Base-by-base conservation (phyloP, 2,329 filamentous ascomycete genomes). In the Cercospora beticola region DNA sequence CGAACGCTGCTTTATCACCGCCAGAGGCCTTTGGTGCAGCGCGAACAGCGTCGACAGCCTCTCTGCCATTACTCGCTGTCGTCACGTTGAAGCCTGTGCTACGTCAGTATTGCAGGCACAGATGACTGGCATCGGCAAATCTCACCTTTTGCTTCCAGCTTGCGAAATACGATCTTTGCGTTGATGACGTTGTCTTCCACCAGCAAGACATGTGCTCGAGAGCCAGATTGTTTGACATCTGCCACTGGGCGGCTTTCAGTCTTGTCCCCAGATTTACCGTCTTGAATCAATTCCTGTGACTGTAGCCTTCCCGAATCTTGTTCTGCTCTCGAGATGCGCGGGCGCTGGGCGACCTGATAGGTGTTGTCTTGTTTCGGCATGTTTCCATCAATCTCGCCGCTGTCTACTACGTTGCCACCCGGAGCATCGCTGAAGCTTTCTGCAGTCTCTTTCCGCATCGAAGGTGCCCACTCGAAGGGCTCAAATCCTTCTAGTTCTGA, bases 131-230 rank as follows among this genome's bases (percentile, higher is more conserved):
- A 10, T 8, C 8, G 31, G 6, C 9, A 10, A 5, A 31, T 0
- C 43, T 56, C 46, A 28, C 67, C 74, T 31, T 74, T 76, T 3
- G 66, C 49, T 60, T 73, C 68, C 26, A 79, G 66, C 61, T 77
- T 77, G 23, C 75, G 72, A 12, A 69, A 67, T 0, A 78, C 66
- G 21, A 79, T 73, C 8, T 73, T 74, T 54, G 78, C 76, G 60
- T 79, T 79, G 66, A 79, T 77, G 10, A 75, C 26, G 23, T 76
- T 76, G 71, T 76, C 78, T 60, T 77, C 73, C 2, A 76, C 72
- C 10, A 77, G 58, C 2, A 76, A 67, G 1, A 76, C 67, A 49
- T 74, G 73, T 10, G 67, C 68, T 28, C 61, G 63, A n/a, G 43
- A 65, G 16, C 62, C 69, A 6, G 18, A 16, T 21, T 31, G 36